Evolutionary conservation across 192 early-diverging fungal genomes (phyloP).

Genomic region (Podila verticillata): DNA sequence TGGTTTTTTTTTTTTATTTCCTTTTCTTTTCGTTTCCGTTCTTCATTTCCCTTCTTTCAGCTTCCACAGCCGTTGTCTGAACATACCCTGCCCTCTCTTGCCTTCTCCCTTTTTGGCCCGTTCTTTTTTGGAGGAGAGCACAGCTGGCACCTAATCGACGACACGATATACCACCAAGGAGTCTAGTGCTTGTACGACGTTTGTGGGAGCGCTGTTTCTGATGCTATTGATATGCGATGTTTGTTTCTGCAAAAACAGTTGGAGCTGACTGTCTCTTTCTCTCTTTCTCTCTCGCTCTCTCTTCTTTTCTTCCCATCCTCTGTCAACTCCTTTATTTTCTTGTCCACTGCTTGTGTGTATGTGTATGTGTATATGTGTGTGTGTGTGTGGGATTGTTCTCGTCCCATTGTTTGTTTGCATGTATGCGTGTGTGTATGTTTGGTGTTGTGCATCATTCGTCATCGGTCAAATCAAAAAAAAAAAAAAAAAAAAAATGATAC

Average conservation of each 20-base stretch:
- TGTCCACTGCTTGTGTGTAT: not conserved
- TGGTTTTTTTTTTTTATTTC: not conserved
- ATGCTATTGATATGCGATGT: not conserved
- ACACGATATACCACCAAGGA: no score
- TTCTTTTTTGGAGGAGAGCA: not conserved
- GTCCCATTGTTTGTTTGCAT: no score
- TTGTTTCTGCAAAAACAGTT: no score
- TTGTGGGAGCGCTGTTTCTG: no score
- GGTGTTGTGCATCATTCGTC: not conserved
- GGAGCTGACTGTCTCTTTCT: slow-evolving; percentile 1
- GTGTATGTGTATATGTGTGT: not conserved
- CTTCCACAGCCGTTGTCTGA: not conserved
- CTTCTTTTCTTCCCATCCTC: not conserved
- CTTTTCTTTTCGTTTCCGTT: not conserved
- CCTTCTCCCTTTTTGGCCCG: not conserved
- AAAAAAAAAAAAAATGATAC: no score
- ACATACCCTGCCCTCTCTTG: not conserved
- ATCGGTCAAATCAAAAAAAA: no score
- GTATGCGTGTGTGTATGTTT: not conserved
- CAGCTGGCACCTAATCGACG: no score
- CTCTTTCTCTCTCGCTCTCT: not conserved
- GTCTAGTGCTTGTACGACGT: no score
- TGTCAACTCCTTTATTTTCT: no score
- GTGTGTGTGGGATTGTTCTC: not conserved
- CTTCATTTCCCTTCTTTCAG: not conserved